Conservation (phyloP, 768 basidiomycete genomes). For the Amanita brunnescens region DNA sequence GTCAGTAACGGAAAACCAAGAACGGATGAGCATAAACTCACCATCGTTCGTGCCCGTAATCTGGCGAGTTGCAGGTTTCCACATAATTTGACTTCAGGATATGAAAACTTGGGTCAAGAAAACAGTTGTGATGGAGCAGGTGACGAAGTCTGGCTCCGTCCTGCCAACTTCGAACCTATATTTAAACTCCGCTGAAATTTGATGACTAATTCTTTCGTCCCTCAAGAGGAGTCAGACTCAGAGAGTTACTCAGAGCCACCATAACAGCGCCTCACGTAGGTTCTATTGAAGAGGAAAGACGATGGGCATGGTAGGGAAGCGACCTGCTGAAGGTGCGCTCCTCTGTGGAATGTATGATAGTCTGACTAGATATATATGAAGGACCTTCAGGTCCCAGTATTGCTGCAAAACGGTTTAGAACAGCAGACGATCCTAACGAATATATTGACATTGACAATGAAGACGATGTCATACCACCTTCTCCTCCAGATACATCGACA, state of each 20-base stretch:
- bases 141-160: constrained; percentile 16
- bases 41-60: constrained; percentile 93
- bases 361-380: neutral
- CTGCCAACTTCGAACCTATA: neutral
- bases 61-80: constrained; percentile 83
- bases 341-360: neutral
- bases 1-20: constrained; percentile 7
- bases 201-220: constrained; percentile 6
- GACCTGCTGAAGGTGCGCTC: constrained; percentile 29
- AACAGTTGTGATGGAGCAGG: constrained; percentile 22
- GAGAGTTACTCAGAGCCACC: neutral
- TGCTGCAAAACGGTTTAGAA: constrained; percentile 34
- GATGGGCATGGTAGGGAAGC: constrained; percentile 28
- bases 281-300: neutral
- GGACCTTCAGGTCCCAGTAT: neutral
- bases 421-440: constrained; percentile 42
- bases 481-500: constrained; percentile 43
- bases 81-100: constrained; percentile 51
- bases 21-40: constrained; percentile 24
- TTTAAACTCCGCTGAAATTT: constrained; percentile 22
- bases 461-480: constrained; percentile 47
- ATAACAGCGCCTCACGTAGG: neutral
- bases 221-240: too few relatives aligned
- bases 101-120: constrained; percentile 14
- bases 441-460: constrained; percentile 50